Evolutionary conservation across 441 rosid genomes (phyloP), one percentile per base, ranked within the genome.

Genomic region (Hura crepitans): DNA sequence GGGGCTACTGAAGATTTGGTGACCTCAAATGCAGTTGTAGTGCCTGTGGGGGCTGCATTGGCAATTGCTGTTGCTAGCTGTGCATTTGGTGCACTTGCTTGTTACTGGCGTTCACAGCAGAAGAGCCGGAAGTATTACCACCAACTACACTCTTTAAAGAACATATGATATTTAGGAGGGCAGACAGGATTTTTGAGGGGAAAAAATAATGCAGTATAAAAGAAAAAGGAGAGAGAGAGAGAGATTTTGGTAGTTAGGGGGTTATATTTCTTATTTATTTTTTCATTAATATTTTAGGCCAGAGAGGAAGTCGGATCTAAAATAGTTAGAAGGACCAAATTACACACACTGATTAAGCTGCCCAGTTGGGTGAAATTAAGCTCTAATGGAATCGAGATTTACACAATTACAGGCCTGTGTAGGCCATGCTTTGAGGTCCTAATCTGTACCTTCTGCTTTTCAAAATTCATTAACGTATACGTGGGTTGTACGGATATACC

Each of bases 31-130:
- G 93, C 96, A n/a, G 77, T 95, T 10, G 95, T 88, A 66, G 97
- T 95, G 66, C 99, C 97, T 5, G 73, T 90, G 45, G 99, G 97
- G 62, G 99, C 97, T 53, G 99, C 97, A 20, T 80, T 95, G 83
- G 99, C 97, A 18, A 89, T 95, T 65, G 97, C 97, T 30, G 72
- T 95, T 18, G 96, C 96, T 65, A 95, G 97, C 86, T 90, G 97
- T 80, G 96, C 97, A 46, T 95, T 95, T 74, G 97, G 97, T 71
- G 99, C 95, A 0, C 96, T 95, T 14, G 97, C 99, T 13, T 95
- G 97, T 84, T 95, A 87, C 85, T 95, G 99, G 97, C 92, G 99
- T 31, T 86, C 97, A 9, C 97, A 78, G 74, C 97, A 95, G 88
- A 95, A 95, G 93, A 95, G 82, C 79, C 88, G 92, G 68, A 95